Percentiles rank a stretch among this genome's conserved stretches.
These are phyloP conservation scores for Tothia fuscella DNA, from an alignment of 2,329 filamentous ascomycete species.

Conservation along the genomic window DNA sequence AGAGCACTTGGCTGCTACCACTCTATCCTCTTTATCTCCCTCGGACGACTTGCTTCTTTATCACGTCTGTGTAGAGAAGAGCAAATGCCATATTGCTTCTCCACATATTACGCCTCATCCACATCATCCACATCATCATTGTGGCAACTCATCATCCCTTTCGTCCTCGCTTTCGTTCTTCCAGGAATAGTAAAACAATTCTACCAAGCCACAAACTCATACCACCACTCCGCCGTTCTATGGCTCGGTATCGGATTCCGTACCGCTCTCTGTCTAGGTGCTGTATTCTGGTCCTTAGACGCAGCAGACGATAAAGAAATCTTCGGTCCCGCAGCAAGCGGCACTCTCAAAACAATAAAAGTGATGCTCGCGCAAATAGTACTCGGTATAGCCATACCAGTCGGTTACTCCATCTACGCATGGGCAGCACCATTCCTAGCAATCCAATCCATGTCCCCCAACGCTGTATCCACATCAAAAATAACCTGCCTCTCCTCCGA, in stretches of 20 bases:
- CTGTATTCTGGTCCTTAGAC: slow-evolving; percentile 79
- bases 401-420: slow-evolving; percentile 71
- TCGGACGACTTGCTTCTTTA: slow-evolving; percentile 70
- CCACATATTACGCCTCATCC: slow-evolving; percentile 88
- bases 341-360: slow-evolving; percentile 58
- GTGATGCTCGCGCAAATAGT: slow-evolving; percentile 70
- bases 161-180: slow-evolving; percentile 57
- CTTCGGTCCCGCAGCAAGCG: slow-evolving; percentile 48
- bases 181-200: slow-evolving; percentile 70
- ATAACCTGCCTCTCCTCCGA: slow-evolving; percentile 27
- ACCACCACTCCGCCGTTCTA: slow-evolving; percentile 69
- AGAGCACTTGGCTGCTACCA: slow-evolving; percentile 72
- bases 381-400: slow-evolving; percentile 68
- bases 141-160: slow-evolving; percentile 78
- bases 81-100: slow-evolving; percentile 93
- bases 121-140: slow-evolving; percentile 84
- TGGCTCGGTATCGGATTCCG: slow-evolving; percentile 80
- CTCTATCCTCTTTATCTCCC: slow-evolving; percentile 66
- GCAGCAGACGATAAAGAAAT: slow-evolving; percentile 78
- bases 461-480: slow-evolving; percentile 6
- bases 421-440: slow-evolving; percentile 78
- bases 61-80: slow-evolving; percentile 93
- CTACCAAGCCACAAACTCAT: slow-evolving; percentile 70
- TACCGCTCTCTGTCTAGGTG: slow-evolving; percentile 59
- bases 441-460: slow-evolving; percentile 32